Evolutionary conservation across 1,284 basidiomycete species (phyloP), one percentile per base, ranked within the genome.

Genomic region (Marasmius fiardii): DNA sequence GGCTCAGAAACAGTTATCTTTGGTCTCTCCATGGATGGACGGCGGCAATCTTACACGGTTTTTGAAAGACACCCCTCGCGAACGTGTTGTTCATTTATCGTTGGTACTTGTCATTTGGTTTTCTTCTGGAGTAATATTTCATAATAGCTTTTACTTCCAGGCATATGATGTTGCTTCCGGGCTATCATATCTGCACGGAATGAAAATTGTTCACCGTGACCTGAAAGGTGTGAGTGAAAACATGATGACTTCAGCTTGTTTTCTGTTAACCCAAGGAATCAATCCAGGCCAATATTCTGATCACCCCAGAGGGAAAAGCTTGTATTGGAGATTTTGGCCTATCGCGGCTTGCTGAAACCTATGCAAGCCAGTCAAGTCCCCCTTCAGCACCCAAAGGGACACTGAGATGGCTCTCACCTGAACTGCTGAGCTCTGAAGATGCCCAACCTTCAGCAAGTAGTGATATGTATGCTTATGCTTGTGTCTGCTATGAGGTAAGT

Each of bases 281-380:
- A 4, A 5, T n/a, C n/a, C 12, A 20, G 39, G n/a, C n/a, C 39
- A 41, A 41, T 41, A 20, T 41, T 41, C 39, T 45, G 58, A 43
- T 37, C 74, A 69, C 63, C 65, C 33, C 71, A 69, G 53, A 60
- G 0, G 57, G 52, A 16, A 60, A 62, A 16, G 73, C 71, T 24
- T 60, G 66, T 41, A 58, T 76, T 14, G 61, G 64, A 4, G 73
- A 75, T 55, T 76, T 74, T 55, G 73, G 73, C 34, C 64, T 72
- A 34, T 62, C 61, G 10, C 61, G 60, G 16, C 51, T 60, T 18
- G 58, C 60, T 6, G 57, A 61, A n/a, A n/a, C n/a, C n/a, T n/a
- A n/a, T n/a, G n/a, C n/a, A n/a, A n/a, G n/a, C 28, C 35, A 49
- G 61, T 44, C n/a, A n/a, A n/a, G n/a, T n/a, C n/a, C n/a, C n/a